Percentiles rank a stretch among this genome's conserved stretches.
phyloP scores from a whole-genome alignment of 164 flowering plant genomes.

The Protea cynaroides region DNA sequence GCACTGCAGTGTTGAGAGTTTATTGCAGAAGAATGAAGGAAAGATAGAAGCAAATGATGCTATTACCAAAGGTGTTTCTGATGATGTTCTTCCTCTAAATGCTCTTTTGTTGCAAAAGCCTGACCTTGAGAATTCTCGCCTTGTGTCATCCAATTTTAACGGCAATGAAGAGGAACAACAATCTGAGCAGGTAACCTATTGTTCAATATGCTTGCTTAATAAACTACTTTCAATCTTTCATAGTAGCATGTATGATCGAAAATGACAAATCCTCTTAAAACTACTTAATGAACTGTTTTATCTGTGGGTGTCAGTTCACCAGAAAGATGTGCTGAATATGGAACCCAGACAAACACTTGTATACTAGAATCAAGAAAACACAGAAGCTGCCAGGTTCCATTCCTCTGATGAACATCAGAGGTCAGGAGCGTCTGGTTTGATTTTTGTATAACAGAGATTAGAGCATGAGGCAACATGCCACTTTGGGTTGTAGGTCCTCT shows the following conservation, averaged over 20 bases:
- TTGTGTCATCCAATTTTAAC: slow-evolving; percentile 9
- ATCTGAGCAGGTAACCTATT: slow-evolving; percentile 30
- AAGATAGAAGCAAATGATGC: slow-evolving; percentile 8
- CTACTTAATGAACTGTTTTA: not conserved
- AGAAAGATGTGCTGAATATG: not conserved
- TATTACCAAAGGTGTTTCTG: slow-evolving; percentile 1
- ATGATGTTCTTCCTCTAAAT: slow-evolving; percentile 22
- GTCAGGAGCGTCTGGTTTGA: not conserved
- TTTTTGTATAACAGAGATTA: not conserved
- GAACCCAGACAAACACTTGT: not conserved
- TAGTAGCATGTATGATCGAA: not conserved
- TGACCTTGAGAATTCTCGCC: not conserved
- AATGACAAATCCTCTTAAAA: not conserved
- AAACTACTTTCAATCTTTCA: not conserved
- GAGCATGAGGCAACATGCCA: not conserved
- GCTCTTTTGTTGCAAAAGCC: slow-evolving; percentile 13
- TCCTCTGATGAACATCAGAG: not conserved
- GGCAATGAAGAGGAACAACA: slow-evolving; percentile 15
- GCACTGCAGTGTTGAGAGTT: slow-evolving; percentile 2
- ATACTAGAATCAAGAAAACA: not conserved
- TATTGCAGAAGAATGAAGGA: slow-evolving; percentile 11
- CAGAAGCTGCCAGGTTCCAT: not conserved
- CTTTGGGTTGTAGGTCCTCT: too few relatives aligned
- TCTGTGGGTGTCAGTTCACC: not conserved
- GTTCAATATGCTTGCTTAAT: not conserved